Conservation (phyloP, 805 yeast genomes). For the Metschnikowia gelsemii region DNA sequence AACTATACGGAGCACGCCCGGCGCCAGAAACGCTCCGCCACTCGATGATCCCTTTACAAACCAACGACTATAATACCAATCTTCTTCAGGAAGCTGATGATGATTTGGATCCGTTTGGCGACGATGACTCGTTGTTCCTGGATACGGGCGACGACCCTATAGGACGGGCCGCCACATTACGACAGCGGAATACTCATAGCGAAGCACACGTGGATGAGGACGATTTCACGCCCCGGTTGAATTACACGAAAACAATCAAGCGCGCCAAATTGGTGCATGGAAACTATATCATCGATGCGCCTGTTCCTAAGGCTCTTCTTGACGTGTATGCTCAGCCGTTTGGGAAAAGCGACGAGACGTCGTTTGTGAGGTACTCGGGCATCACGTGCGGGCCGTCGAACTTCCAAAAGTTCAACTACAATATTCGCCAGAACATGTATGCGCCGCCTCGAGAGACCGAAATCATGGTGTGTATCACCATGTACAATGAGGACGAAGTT, state of each 20-base stretch:
- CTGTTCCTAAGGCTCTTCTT: slow-evolving; percentile 39
- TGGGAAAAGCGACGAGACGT: slow-evolving; percentile 52
- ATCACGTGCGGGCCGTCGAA: slow-evolving; percentile 88
- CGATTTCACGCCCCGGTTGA: slow-evolving; percentile 40
- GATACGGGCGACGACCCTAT: slow-evolving; percentile 42
- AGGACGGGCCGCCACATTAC: slow-evolving; percentile 33
- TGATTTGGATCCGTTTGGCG: slow-evolving; percentile 44
- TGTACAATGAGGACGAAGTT: slow-evolving; percentile 87
- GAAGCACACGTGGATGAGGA: slow-evolving; percentile 31
- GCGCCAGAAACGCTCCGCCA: too few relatives aligned
- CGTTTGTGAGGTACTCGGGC: slow-evolving; percentile 89
- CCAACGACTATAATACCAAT: slow-evolving; percentile 38
- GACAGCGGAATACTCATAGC: slow-evolving; percentile 21
- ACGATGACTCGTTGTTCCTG: slow-evolving; percentile 43
- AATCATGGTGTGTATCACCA: slow-evolving; percentile 78
- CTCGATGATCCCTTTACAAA: slow-evolving; percentile 14
- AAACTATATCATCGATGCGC: slow-evolving; percentile 45
- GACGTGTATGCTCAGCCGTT: slow-evolving; percentile 29
- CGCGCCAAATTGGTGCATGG: slow-evolving; percentile 56
- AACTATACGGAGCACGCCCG: too few relatives aligned
- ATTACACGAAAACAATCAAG: slow-evolving; percentile 41
- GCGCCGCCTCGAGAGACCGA: slow-evolving; percentile 80
- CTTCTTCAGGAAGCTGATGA: slow-evolving; percentile 41
- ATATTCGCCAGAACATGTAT: slow-evolving; percentile 81
- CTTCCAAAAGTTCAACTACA: slow-evolving; percentile 60